Evolutionary conservation across 176 grass and related monocot genomes (phyloP).

Genomic region (Thinopyrum elongatum): DNA sequence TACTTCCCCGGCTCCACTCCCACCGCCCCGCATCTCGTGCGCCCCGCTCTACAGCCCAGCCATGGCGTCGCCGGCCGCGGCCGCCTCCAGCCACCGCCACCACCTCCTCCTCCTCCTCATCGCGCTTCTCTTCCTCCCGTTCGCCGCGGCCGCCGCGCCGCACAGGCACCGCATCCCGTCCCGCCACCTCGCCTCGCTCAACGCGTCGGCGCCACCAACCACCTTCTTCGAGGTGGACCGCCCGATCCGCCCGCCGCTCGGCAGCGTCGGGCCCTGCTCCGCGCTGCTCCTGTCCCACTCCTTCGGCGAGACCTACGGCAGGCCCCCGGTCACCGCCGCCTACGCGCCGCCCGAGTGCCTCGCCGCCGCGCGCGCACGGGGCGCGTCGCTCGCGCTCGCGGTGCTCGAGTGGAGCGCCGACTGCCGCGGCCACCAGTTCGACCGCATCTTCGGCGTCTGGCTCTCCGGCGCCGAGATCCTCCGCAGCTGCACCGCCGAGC

Average conservation of each 20-base stretch:
- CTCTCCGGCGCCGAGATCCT: conserved; percentile 72
- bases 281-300: conserved; percentile 40
- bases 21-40: not conserved
- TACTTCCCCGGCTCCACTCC: not conserved
- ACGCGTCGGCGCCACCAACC: conserved; percentile 47
- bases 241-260: conserved; percentile 50
- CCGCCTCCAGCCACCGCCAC: not conserved
- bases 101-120: not conserved
- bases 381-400: conserved; percentile 40
- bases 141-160: not conserved
- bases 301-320: conserved; percentile 43
- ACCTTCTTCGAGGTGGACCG: conserved; percentile 79
- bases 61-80: conserved; percentile 22
- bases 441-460: conserved; percentile 87
- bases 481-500: conserved; percentile 77
- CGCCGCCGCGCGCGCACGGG: not conserved
- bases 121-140: not conserved
- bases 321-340: conserved; percentile 38
- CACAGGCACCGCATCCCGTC: conserved; percentile 16
- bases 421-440: conserved; percentile 74
- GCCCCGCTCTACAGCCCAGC: conserved; percentile 4
- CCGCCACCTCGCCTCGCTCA: conserved; percentile 8
- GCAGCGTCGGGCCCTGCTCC: conserved; percentile 34
- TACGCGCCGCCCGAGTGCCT: conserved; percentile 44
- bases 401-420: conserved; percentile 68